Conservation (phyloP, 495 filamentous ascomycete species). For the Stereocaulon alpinum region DNA sequence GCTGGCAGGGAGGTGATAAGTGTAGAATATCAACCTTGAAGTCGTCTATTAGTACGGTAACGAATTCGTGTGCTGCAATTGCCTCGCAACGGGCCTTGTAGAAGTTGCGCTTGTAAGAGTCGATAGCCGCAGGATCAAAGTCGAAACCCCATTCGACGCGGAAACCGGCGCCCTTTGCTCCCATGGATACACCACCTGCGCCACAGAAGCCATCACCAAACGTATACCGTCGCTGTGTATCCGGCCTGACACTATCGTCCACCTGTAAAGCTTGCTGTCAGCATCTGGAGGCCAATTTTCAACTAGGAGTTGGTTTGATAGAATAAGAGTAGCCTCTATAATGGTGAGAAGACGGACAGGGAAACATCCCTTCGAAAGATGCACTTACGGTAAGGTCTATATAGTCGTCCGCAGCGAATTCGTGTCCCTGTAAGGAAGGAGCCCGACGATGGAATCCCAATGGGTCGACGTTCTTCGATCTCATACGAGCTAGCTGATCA, state of each 20-base stretch:
- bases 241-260: too few species aligned
- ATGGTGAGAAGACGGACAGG: too few species aligned
- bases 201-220: constrained; percentile 68
- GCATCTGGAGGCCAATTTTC: too few species aligned
- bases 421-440: neutral
- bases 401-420: neutral
- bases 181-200: constrained; percentile 61
- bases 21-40: constrained; percentile 61
- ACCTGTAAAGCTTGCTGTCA: too few species aligned
- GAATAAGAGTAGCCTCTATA: too few species aligned
- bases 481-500: neutral
- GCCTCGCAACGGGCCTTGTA: constrained; percentile 31
- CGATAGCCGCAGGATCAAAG: constrained; percentile 39
- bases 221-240: constrained; percentile 36
- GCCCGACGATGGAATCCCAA: neutral
- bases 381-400: constrained; percentile 41
- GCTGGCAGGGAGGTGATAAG: constrained; percentile 74
- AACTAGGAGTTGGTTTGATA: too few species aligned
- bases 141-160: constrained; percentile 54
- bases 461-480: neutral
- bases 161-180: constrained; percentile 53
- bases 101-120: constrained; percentile 54
- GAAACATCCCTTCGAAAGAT: constrained; percentile 37
- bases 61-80: constrained; percentile 40
- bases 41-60: constrained; percentile 21